Percentiles rank a stretch among this genome's conserved stretches.
Conservation (phyloP, 495 filamentous ascomycete genomes). For the Wilcoxina mikolae region DNA sequence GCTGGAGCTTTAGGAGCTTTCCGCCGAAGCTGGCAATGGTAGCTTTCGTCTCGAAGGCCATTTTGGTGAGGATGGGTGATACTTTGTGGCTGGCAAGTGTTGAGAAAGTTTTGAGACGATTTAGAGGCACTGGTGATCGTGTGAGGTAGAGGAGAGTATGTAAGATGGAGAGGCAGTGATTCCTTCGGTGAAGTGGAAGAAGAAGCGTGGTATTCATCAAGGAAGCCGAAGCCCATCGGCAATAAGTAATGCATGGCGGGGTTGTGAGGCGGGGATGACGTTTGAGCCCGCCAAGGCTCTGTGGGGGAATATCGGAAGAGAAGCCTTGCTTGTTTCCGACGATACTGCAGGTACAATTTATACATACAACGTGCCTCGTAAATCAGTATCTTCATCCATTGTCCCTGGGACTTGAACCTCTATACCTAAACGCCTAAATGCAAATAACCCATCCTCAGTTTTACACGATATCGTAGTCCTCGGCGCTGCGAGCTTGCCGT, state of each 20-base stretch:
- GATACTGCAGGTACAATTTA: no score
- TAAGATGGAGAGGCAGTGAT: no score
- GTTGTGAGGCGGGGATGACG: slow-evolving; percentile 4
- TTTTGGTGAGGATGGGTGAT: slow-evolving; percentile 28
- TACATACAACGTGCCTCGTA: no score
- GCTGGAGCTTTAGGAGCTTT: slow-evolving; percentile 82
- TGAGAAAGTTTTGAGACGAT: slow-evolving; percentile 12
- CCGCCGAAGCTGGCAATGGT: slow-evolving; percentile 88
- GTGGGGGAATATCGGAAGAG: slow-evolving; percentile 4
- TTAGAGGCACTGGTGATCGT: no score
- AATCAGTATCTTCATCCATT: not conserved
- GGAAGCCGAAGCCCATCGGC: no score
- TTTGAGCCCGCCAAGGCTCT: not conserved
- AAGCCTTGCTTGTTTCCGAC: not conserved
- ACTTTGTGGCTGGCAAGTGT: slow-evolving; percentile 12
- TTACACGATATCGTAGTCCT: not conserved
- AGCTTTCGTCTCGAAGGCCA: slow-evolving; percentile 74
- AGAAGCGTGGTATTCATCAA: no score
- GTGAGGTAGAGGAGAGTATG: no score
- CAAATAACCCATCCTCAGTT: not conserved
- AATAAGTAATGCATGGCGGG: not conserved
- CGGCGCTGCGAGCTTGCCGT: not conserved
- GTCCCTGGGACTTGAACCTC: not conserved
- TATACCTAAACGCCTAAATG: not conserved
- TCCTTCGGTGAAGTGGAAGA: no score